A percentile compares a stretch with the other conserved stretches of the same genome.
Conservation (phyloP, 2,329 filamentous ascomycete genomes). For the Teratosphaeria gauchensis region DNA sequence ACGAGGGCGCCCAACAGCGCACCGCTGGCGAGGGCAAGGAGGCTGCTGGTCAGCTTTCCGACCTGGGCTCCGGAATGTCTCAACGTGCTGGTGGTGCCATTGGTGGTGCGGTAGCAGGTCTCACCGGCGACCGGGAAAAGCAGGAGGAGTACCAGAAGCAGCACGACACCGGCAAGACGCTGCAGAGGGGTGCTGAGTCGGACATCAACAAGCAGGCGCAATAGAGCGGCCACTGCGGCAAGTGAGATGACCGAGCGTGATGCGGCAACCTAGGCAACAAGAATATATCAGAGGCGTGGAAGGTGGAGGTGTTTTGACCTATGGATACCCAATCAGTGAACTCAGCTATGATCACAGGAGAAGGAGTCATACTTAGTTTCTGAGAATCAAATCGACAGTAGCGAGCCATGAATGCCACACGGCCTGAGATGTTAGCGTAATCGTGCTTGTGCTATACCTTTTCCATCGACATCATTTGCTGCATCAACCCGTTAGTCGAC, state of each 20-base stretch:
- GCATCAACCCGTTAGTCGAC: too few species aligned
- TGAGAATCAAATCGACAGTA: background rate
- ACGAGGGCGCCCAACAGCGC: conserved; percentile 68
- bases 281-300: background rate
- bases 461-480: too few species aligned
- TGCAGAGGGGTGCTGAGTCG: conserved; percentile 71
- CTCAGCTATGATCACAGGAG: background rate
- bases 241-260: background rate
- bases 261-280: background rate
- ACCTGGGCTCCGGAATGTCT: conserved; percentile 55
- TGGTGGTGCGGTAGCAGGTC: conserved; percentile 58
- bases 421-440: too few species aligned
- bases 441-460: too few species aligned
- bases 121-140: conserved; percentile 60
- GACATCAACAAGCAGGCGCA: conserved; percentile 63
- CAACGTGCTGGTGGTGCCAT: conserved; percentile 45
- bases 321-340: background rate
- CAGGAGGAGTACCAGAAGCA: conserved; percentile 56
- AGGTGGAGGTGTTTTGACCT: background rate
- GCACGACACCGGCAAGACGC: conserved; percentile 73
- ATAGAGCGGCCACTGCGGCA: background rate
- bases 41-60: conserved; percentile 69
- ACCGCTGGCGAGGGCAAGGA: conserved; percentile 70
- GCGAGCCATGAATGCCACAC: background rate
- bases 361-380: background rate